These are phyloP conservation scores for Gomphus sp. DNA, from an alignment of 1,284 basidiomycete genomes.

Conservation along the genomic window DNA sequence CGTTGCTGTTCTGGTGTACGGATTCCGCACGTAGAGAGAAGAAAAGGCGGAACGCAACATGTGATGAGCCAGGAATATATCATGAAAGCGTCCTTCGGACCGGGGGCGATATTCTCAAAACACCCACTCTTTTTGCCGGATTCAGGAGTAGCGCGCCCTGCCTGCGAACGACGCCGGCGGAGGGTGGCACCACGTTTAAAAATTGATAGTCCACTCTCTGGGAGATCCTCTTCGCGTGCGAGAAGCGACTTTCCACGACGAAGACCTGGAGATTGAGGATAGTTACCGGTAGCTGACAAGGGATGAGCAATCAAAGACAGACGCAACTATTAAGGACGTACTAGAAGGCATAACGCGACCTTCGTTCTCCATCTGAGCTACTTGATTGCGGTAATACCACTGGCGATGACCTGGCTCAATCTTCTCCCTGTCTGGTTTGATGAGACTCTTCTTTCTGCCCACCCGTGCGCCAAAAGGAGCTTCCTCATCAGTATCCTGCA, in stretches of 20 bases:
- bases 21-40: slow-evolving; percentile 68
- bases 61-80: slow-evolving; percentile 90
- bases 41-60: slow-evolving; percentile 68
- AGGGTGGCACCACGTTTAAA: slow-evolving; percentile 79
- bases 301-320: slow-evolving; percentile 9
- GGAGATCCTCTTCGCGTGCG: slow-evolving; percentile 77
- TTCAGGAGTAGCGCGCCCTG: slow-evolving; percentile 22
- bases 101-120: slow-evolving; percentile 65
- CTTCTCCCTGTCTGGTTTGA: slow-evolving; percentile 91
- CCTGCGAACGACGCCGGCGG: slow-evolving; percentile 47
- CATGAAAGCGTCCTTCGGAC: slow-evolving; percentile 93
- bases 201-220: slow-evolving; percentile 79
- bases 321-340: slow-evolving; percentile 32
- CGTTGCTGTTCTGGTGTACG: slow-evolving; percentile 89
- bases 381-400: slow-evolving; percentile 92
- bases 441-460: slow-evolving; percentile 85
- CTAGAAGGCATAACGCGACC: slow-evolving; percentile 68
- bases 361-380: slow-evolving; percentile 71
- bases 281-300: slow-evolving; percentile 70
- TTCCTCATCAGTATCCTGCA: slow-evolving; percentile 35
- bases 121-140: slow-evolving; percentile 44
- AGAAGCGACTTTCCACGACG: slow-evolving; percentile 83
- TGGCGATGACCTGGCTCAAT: slow-evolving; percentile 92
- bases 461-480: slow-evolving; percentile 32
- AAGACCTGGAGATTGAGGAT: slow-evolving; percentile 52